These are phyloP conservation scores for Knufia fluminis DNA, from an alignment of 2,329 filamentous ascomycete genomes.

Conservation along the genomic window DNA sequence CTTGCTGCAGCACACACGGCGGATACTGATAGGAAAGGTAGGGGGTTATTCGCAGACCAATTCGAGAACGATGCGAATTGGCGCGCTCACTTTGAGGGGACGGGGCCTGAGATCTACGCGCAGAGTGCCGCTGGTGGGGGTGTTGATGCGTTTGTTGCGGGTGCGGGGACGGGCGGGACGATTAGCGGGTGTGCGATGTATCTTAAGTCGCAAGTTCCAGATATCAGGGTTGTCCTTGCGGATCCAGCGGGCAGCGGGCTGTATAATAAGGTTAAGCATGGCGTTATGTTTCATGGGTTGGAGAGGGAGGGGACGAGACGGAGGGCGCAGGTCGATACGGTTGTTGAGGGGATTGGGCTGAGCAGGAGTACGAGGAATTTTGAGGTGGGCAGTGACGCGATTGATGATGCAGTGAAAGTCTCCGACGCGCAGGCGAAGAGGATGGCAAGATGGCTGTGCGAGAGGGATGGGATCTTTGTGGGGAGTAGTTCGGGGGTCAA, in stretches of 20 bases:
- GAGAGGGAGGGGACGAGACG: conserved; percentile 86
- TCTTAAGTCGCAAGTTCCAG: conserved; percentile 62
- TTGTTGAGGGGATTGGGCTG: conserved; percentile 92
- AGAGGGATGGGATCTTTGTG: conserved; percentile 88
- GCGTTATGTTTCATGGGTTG: conserved; percentile 87
- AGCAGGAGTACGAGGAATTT: conserved; percentile 94
- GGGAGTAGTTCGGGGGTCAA: conserved; percentile 97
- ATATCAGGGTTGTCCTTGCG: conserved; percentile 67
- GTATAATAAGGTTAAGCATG: conserved; percentile 83
- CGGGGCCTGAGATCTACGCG: conserved; percentile 77
- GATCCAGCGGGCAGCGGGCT: conserved; percentile 91
- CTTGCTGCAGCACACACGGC: conserved; percentile 66
- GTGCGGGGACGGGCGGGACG: conserved; percentile 89
- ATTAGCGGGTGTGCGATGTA: conserved; percentile 77
- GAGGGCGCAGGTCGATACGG: conserved; percentile 83
- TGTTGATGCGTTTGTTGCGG: conserved; percentile 82
- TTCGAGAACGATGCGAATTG: conserved; percentile 91
- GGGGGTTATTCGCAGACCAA: conserved; percentile 90
- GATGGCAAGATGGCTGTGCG: conserved; percentile 95
- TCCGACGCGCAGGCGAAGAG: conserved; percentile 77
- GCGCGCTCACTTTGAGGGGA: conserved; percentile 69
- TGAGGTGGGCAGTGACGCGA: conserved; percentile 70
- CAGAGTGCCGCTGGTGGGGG: conserved; percentile 67
- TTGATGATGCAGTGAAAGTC: conserved; percentile 85
- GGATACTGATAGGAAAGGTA: conserved; percentile 49